Evolutionary conservation across 192 early-diverging fungal genomes (phyloP).

Genomic region (Coemansia sp.): DNA sequence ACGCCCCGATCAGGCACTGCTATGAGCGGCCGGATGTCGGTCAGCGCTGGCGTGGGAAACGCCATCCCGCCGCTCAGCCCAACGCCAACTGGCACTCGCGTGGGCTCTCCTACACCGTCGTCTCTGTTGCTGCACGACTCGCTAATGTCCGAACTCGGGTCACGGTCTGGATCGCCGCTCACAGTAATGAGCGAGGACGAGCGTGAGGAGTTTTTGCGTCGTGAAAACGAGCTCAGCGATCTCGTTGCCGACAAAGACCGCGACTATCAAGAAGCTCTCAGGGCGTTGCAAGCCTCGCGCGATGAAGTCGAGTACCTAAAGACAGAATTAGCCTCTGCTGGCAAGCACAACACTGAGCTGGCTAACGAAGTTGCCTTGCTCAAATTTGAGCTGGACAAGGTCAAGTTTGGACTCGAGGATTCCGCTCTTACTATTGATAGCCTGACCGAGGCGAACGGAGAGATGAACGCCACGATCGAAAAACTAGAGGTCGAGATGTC

Average conservation of each 20-base stretch:
- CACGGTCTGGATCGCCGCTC: slow-evolving; percentile 69
- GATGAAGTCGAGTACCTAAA: slow-evolving; percentile 76
- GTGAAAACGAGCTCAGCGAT: slow-evolving; percentile 96
- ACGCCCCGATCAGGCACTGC: slow-evolving; percentile 38
- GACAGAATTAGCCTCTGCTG: slow-evolving; percentile 59
- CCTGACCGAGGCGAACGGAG: slow-evolving; percentile 82
- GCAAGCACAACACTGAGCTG: slow-evolving; percentile 74
- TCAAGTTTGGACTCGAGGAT: slow-evolving; percentile 88
- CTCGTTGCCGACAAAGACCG: slow-evolving; percentile 90
- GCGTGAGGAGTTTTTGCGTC: slow-evolving; percentile 88
- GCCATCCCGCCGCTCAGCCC: slow-evolving; percentile 38
- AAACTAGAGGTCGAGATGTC: slow-evolving; percentile 67
- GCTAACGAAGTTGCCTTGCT: slow-evolving; percentile 72
- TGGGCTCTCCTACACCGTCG: slow-evolving; percentile 47
- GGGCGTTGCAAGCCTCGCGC: slow-evolving; percentile 62
- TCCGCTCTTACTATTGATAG: slow-evolving; percentile 85
- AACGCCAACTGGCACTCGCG: slow-evolving; percentile 38
- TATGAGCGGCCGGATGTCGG: slow-evolving; percentile 31
- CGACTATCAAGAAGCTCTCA: slow-evolving; percentile 67
- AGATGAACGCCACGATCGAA: slow-evolving; percentile 75
- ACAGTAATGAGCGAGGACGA: slow-evolving; percentile 82
- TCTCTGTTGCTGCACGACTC: slow-evolving; percentile 48
- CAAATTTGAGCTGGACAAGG: slow-evolving; percentile 84
- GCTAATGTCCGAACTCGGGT: slow-evolving; percentile 48
- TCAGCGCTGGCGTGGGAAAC: slow-evolving; percentile 49